Conservation (phyloP, 2,329 filamentous ascomycete species). For the Phialophora chinensis region DNA sequence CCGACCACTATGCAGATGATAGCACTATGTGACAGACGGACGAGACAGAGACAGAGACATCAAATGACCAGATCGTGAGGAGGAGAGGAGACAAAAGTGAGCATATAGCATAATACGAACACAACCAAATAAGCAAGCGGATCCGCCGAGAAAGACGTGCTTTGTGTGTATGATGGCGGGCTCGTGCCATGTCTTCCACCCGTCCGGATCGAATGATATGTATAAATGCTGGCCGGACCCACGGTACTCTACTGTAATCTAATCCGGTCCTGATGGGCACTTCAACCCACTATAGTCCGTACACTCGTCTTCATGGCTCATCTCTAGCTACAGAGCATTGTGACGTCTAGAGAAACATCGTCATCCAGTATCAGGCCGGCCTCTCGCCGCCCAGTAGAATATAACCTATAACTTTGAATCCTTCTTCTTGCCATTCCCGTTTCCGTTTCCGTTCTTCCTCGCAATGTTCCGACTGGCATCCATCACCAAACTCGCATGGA, state of each 20-base stretch:
- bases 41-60: neutral
- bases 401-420: constrained; percentile 15
- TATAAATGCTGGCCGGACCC: neutral
- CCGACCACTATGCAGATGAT: neutral
- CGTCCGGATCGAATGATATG: neutral
- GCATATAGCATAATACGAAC: neutral
- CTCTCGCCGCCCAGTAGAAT: neutral
- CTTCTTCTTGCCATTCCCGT: constrained; percentile 8
- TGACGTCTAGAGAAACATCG: neutral
- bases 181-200: neutral
- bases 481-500: constrained; percentile 71
- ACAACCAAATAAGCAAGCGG: neutral
- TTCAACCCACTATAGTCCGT: neutral
- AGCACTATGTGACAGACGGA: neutral
- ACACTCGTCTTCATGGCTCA: neutral
- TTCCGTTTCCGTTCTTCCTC: constrained; percentile 13
- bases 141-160: neutral
- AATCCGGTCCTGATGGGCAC: neutral
- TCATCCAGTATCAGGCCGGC: neutral
- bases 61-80: too few relatives aligned
- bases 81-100: neutral
- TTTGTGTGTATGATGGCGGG: neutral
- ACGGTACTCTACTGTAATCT: neutral
- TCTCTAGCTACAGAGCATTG: neutral
- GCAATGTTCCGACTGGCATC: constrained; percentile 64